Evolutionary conservation across 495 filamentous ascomycete species (phyloP).

Genomic region (Podospora pseudoanserina): DNA sequence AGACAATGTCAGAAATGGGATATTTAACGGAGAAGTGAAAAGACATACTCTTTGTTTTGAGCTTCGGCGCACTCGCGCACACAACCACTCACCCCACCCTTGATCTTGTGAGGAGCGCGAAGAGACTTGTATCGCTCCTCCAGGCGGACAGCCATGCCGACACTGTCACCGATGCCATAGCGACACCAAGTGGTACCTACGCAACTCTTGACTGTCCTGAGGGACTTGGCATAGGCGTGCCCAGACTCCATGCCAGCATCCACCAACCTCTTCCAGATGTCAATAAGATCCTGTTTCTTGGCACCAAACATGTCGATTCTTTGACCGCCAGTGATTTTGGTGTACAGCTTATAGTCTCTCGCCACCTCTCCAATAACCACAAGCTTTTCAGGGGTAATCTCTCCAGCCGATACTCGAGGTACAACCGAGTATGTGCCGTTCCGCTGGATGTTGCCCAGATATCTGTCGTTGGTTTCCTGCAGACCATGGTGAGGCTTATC

Average conservation of each 20-base stretch:
- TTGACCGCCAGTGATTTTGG: conserved; percentile 94
- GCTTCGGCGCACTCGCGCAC: conserved; percentile 94
- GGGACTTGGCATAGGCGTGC: conserved; percentile 89
- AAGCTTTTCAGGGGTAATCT: conserved; percentile 88
- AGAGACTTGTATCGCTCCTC: conserved; percentile 96
- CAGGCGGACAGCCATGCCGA: conserved; percentile 91
- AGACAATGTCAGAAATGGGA: conserved; percentile 1
- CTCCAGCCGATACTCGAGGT: conserved; percentile 79
- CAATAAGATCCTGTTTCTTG: conserved; percentile 81
- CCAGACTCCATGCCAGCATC: conserved; percentile 94
- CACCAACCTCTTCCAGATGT: conserved; percentile 84
- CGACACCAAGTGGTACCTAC: conserved; percentile 95
- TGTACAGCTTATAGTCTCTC: conserved; percentile 84
- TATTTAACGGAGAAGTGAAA: conserved; percentile 3
- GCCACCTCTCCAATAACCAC: conserved; percentile 86
- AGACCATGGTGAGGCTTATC: conserved; percentile 69
- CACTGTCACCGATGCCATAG: conserved; percentile 89
- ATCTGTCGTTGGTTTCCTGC: conserved; percentile 92
- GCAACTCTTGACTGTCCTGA: conserved; percentile 91
- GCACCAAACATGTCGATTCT: conserved; percentile 96
- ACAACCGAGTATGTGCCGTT: conserved; percentile 93
- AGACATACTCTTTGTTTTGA: conserved; percentile 82
- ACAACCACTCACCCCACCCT: conserved; percentile 88
- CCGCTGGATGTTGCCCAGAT: conserved; percentile 90
- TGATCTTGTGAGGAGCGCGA: conserved; percentile 87